Conservation (phyloP, 805 yeast species). For the Candida gorgasii region DNA sequence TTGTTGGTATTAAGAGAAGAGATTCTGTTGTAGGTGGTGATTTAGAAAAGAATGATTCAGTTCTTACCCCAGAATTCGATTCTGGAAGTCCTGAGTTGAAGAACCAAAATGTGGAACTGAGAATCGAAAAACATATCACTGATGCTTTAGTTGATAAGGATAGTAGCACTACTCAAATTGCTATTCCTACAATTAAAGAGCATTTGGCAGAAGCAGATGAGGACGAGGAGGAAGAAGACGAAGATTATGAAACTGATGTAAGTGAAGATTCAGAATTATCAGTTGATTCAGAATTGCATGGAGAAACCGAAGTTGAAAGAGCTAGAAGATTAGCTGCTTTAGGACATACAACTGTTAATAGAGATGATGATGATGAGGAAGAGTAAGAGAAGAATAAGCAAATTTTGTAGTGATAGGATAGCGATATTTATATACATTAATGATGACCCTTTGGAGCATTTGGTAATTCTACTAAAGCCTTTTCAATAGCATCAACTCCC, state of each 20-base stretch:
- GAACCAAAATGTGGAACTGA: constrained; percentile 7
- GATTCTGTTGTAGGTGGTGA: constrained; percentile 2
- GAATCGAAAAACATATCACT: constrained; percentile 11
- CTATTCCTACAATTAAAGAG: constrained; percentile 10
- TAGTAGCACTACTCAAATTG: constrained; percentile 7
- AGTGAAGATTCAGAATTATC: constrained; percentile 20
- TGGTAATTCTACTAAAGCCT: constrained; percentile 57
- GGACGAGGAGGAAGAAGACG: constrained; percentile 11
- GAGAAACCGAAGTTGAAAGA: constrained; percentile 68
- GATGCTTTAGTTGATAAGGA: constrained; percentile 5
- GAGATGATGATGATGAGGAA: constrained; percentile 52
- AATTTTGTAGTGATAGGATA: neutral
- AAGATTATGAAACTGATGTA: constrained; percentile 8
- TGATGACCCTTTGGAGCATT: constrained; percentile 49
- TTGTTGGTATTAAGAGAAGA: constrained; percentile 51
- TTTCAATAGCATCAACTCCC: constrained; percentile 75
- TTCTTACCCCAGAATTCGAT: constrained; percentile 15
- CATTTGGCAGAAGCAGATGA: constrained; percentile 8
- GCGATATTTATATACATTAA: constrained; percentile 21
- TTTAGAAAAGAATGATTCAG: constrained; percentile 11
- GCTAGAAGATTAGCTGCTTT: constrained; percentile 61
- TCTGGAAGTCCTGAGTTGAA: constrained; percentile 13
- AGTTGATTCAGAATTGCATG: constrained; percentile 26
- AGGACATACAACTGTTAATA: constrained; percentile 42
- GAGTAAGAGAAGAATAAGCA: constrained; percentile 21